phyloP scores from a whole-genome alignment of 805 yeast genomes.

The Yarrowia bubula region DNA sequence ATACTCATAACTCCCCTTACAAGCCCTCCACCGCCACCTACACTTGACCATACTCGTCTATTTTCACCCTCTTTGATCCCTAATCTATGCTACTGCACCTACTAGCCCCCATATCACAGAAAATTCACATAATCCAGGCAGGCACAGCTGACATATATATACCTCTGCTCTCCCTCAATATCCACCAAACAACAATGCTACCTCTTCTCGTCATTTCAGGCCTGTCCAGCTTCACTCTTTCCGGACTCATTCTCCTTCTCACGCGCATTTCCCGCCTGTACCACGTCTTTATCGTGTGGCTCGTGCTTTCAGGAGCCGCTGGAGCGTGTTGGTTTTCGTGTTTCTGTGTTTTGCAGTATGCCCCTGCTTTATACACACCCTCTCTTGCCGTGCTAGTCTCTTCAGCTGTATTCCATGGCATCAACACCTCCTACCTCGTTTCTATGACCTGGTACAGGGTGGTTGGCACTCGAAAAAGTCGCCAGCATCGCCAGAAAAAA shows the following conservation, averaged over 20 bases:
- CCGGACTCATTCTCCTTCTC: not conserved
- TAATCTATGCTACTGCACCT: not conserved
- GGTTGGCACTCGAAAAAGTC: not conserved
- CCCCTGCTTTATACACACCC: not conserved
- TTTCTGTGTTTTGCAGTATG: not conserved
- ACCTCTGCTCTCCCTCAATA: not conserved
- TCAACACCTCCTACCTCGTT: not conserved
- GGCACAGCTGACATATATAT: not conserved
- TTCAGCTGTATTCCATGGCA: not conserved
- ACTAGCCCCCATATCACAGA: not conserved
- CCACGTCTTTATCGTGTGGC: not conserved
- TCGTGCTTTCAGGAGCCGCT: slow-evolving; percentile 1
- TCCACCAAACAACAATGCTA: not conserved
- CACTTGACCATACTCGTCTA: too few relatives aligned
- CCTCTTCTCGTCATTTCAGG: not conserved
- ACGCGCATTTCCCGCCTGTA: not conserved
- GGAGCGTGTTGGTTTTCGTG: slow-evolving; percentile 7
- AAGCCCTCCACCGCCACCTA: too few relatives aligned
- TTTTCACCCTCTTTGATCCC: not conserved
- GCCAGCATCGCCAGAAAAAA: not conserved
- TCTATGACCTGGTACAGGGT: not conserved
- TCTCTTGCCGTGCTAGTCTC: not conserved
- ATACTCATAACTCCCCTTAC: too few relatives aligned
- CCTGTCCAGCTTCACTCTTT: slow-evolving; percentile 4
- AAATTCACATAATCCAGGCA: not conserved